These are phyloP conservation scores for Corylus avellana DNA, from an alignment of 306 rosid genomes.

Conservation along the genomic window DNA sequence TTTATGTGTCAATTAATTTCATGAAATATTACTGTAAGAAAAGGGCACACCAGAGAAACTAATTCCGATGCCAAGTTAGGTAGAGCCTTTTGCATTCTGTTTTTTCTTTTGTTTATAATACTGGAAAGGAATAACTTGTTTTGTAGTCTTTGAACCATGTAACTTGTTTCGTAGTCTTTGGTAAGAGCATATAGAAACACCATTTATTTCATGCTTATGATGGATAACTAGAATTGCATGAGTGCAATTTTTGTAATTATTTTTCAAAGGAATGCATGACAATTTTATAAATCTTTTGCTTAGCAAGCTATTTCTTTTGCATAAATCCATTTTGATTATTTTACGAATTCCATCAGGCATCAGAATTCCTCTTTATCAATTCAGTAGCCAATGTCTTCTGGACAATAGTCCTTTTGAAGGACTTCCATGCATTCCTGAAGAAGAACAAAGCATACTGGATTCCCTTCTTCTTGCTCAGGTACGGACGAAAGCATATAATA, in stretches of 20 bases:
- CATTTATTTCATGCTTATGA: background rate
- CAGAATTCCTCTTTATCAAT: constrained; percentile 32
- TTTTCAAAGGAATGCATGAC: background rate
- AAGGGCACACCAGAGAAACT: background rate
- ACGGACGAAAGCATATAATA: background rate
- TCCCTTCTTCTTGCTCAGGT: constrained; percentile 43
- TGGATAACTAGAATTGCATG: background rate
- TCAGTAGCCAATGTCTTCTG: constrained; percentile 20
- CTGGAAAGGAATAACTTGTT: background rate
- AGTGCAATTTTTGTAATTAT: background rate
- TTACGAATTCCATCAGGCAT: constrained; percentile 19
- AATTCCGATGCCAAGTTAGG: background rate
- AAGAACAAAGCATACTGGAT: constrained; percentile 31
- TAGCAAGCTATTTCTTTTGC: background rate
- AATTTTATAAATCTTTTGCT: background rate
- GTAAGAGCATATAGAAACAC: background rate
- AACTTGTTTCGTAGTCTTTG: too few relatives aligned
- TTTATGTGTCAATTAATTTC: background rate
- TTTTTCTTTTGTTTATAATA: background rate
- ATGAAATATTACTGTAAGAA: background rate
- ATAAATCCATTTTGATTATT: background rate
- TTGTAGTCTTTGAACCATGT: background rate
- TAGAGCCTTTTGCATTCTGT: background rate
- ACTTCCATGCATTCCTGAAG: constrained; percentile 14
- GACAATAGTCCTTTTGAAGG: constrained; percentile 16